Evolutionary conservation across 2,329 filamentous ascomycete species (phyloP), one percentile per base, ranked within the genome.

Genomic region (Diaporthe ampelina): DNA sequence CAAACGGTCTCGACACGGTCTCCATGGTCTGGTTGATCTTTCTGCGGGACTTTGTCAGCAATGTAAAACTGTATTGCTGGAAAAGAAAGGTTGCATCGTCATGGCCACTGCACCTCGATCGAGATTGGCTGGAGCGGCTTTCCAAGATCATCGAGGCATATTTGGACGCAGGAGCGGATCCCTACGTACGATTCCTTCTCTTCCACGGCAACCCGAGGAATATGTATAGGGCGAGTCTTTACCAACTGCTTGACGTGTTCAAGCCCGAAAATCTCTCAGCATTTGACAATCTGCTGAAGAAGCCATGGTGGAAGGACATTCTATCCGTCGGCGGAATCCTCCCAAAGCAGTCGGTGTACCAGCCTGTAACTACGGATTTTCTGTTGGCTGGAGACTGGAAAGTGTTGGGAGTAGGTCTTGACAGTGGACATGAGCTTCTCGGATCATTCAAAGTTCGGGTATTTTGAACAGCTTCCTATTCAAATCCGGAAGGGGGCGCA

Each of bases 21-120:
- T n/a, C 37, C 1, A 70, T 52, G 4, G 67, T 70, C 5, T 70
- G 67, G 67, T 11, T 70, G 67, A 10, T 70, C 0, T 45, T 70
- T 9, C 17, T 70, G 3, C 52, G 67, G 4, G 50, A 57, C 7
- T 70, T 70, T 13, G 52, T 29, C 26, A 70, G 35, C 9, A 70
- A 70, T 10, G 67, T 70, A 10, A 70, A n/a, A 21, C 6, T 57
- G 29, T 70, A 70, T 10, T 70, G 50, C 40, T 45, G 67, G 67
- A 57, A 57, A 37, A 57, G 50, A 10, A 29, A 19, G 24, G 2
- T 57, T 8, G 24, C 24, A 3, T 45, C 50, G 17, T 32, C 35
- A 15, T 45, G 67, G 52, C 50, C 50, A 4, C 52, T 45, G 11
- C 6, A 70, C 15, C 32, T 70, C 19, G 35, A 35, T 37, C 52